Conservation (phyloP, 1,139 yeast genomes). For the Petasospora fabianii region DNA sequence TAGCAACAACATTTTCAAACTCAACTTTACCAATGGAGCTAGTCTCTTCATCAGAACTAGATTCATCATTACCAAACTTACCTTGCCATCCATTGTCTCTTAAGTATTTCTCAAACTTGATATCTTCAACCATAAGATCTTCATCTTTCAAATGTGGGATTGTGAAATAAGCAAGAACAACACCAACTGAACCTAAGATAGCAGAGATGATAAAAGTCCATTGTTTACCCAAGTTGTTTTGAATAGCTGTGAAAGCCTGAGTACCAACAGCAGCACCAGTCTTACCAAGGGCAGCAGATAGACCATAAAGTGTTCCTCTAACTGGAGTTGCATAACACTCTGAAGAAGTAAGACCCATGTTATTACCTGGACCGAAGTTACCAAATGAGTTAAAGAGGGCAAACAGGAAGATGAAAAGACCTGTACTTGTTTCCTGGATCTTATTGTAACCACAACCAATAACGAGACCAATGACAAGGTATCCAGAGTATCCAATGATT, state of each 20-base stretch:
- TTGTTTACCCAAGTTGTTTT: constrained; percentile 29
- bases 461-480: constrained; percentile 55
- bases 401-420: constrained; percentile 54
- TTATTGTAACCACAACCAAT: constrained; percentile 54
- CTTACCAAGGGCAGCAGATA: constrained; percentile 51
- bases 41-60: background rate
- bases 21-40: too few relatives aligned
- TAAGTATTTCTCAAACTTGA: constrained; percentile 58
- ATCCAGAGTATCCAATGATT: constrained; percentile 56
- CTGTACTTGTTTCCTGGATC: constrained; percentile 45
- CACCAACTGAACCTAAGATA: constrained; percentile 64
- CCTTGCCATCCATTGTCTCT: constrained; percentile 68
- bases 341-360: constrained; percentile 64
- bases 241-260: constrained; percentile 32
- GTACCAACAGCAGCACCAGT: constrained; percentile 44
- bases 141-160: constrained; percentile 66
- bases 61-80: constrained; percentile 40
- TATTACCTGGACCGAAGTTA: constrained; percentile 75
- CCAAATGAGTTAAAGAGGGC: constrained; percentile 59
- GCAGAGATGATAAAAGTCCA: constrained; percentile 35
- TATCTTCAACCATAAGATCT: constrained; percentile 65
- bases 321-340: constrained; percentile 74
- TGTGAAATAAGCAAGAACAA: constrained; percentile 54
- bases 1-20: too few relatives aligned
- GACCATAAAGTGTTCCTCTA: constrained; percentile 59